Evolutionary conservation across 148 eudicot genomes (phyloP).

Genomic region (Drosera capensis): DNA sequence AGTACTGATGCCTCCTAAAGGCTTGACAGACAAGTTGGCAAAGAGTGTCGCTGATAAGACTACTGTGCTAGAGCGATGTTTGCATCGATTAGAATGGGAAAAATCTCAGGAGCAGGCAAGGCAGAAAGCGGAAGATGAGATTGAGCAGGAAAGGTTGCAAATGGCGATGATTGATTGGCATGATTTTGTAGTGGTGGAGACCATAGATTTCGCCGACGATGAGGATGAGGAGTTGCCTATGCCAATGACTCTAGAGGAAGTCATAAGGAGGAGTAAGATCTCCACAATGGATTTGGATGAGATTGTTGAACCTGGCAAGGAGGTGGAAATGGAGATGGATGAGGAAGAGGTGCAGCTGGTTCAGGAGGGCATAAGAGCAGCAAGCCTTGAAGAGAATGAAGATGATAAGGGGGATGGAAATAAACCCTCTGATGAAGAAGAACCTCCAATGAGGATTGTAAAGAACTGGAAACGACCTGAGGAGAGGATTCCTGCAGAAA

Average conservation of each 20-base stretch:
- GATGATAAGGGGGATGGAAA: conserved; percentile 22
- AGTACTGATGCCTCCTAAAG: conserved; percentile 70
- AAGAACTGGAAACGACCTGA: conserved; percentile 77
- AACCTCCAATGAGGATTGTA: conserved; percentile 69
- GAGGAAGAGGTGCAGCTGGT: conserved; percentile 77
- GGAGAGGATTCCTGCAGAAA: conserved; percentile 55
- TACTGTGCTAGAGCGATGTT: conserved; percentile 53
- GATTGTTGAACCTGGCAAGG: conserved; percentile 55
- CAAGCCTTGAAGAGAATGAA: conserved; percentile 53
- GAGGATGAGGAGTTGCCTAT: conserved; percentile 70
- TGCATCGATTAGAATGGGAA: conserved; percentile 69
- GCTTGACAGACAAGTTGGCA: conserved; percentile 45
- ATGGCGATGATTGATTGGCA: conserved; percentile 92
- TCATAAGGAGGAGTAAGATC: conserved; percentile 68
- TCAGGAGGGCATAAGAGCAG: conserved; percentile 71
- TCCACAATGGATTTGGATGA: conserved; percentile 35
- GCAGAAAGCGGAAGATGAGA: conserved; percentile 71
- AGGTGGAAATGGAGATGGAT: conserved; percentile 82
- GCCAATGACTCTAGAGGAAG: conserved; percentile 83
- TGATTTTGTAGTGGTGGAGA: conserved; percentile 65
- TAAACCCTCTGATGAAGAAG: conserved; percentile 33
- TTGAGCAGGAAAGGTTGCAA: conserved; percentile 58
- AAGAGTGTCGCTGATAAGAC: conserved; percentile 52
- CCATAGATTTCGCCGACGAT: conserved; percentile 62
- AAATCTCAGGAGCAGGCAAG: conserved; percentile 74